phyloP scores from a whole-genome alignment of 208 protist species.

The Leishmania tarentolae region DNA sequence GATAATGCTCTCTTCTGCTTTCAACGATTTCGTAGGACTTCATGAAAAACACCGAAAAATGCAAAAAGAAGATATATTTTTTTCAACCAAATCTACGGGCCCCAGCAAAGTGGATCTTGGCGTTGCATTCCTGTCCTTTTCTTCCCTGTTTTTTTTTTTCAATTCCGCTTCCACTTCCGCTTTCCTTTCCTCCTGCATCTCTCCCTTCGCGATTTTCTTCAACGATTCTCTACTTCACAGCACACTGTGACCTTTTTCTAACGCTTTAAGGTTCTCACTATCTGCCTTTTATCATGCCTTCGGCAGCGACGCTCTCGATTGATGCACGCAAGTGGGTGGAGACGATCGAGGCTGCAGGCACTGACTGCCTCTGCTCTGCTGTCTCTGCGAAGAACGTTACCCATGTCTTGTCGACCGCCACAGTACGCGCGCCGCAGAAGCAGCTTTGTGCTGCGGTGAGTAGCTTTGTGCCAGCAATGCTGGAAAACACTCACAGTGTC shows the following conservation, averaged over 20 bases:
- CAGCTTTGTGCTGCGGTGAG: slow-evolving; percentile 56
- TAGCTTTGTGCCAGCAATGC: slow-evolving; percentile 51
- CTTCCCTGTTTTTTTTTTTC: neutral
- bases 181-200: neutral
- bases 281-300: slow-evolving; percentile 7
- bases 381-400: slow-evolving; percentile 75
- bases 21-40: neutral
- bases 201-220: neutral
- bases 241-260: neutral
- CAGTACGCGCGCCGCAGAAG: slow-evolving; percentile 67
- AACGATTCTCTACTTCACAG: neutral
- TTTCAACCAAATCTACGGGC: neutral
- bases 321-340: slow-evolving; percentile 70
- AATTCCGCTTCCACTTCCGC: neutral
- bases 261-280: neutral
- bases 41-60: neutral
- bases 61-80: neutral
- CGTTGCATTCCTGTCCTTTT: neutral
- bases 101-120: neutral
- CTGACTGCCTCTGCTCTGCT: slow-evolving; percentile 48
- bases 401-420: slow-evolving; percentile 70
- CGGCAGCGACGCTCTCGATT: slow-evolving; percentile 38
- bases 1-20: neutral
- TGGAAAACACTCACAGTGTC: slow-evolving; percentile 44
- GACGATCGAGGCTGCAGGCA: slow-evolving; percentile 50